Conservation (phyloP, 1,139 yeast species). For the Diutina catenulata region DNA sequence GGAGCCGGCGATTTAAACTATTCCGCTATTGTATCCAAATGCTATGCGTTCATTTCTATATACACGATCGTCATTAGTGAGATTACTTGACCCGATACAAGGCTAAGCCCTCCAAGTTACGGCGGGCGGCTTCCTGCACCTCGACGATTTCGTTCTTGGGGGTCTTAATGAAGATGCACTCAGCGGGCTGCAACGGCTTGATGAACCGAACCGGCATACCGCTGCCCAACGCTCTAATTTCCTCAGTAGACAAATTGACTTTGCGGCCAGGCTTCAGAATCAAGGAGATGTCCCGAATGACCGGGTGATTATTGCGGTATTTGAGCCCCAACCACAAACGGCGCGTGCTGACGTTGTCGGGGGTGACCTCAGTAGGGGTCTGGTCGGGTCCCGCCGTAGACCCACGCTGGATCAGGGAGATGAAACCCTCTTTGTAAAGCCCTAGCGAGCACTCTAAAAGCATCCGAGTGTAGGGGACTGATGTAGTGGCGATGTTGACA, state of each 20-base stretch:
- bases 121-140: constrained; percentile 74
- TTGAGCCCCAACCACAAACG: constrained; percentile 88
- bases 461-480: constrained; percentile 74
- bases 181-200: constrained; percentile 83
- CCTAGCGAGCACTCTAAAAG: constrained; percentile 79
- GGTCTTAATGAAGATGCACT: constrained; percentile 58
- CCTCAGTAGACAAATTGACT: constrained; percentile 50
- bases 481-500: constrained; percentile 62
- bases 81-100: constrained; percentile 64
- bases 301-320: constrained; percentile 72
- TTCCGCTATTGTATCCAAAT: too few relatives aligned
- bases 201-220: constrained; percentile 70
- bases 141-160: constrained; percentile 46
- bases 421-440: constrained; percentile 82
- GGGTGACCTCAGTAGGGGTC: constrained; percentile 67
- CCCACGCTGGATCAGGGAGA: constrained; percentile 77
- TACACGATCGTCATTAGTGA: neutral
- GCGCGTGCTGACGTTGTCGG: constrained; percentile 76
- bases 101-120: constrained; percentile 63
- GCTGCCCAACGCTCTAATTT: constrained; percentile 60
- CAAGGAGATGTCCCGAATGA: constrained; percentile 57
- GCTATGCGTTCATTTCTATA: constrained; percentile 4
- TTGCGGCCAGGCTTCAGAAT: constrained; percentile 81
- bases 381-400: constrained; percentile 83
- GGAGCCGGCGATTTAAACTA: too few relatives aligned